Percentiles rank a stretch among this genome's conserved stretches.
Conservation (phyloP, 495 filamentous ascomycete species). For the Sordaria brevicollis region DNA sequence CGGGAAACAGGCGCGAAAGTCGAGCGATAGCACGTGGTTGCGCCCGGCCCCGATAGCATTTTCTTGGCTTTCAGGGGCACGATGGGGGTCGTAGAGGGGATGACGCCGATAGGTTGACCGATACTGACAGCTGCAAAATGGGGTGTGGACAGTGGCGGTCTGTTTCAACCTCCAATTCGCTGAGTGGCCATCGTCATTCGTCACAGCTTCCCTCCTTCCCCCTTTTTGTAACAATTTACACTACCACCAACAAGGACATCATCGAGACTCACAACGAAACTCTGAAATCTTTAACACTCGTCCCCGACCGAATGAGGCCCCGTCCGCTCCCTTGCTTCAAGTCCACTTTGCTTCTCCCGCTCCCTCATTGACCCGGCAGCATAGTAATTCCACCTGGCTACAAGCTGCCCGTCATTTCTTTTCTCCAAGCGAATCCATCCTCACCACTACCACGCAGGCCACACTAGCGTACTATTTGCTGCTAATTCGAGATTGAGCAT, state of each 20-base stretch:
- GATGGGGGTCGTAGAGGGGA: not conserved
- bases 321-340: not conserved
- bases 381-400: not conserved
- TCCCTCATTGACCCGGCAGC: not conserved
- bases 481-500: not conserved
- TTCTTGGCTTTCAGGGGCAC: not conserved
- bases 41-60: not conserved
- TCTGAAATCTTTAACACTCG: not conserved
- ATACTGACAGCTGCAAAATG: not conserved
- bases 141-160: not conserved
- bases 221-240: not conserved
- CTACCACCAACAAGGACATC: not conserved
- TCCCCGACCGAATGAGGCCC: not conserved
- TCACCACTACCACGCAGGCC: not conserved
- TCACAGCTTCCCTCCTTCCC: not conserved
- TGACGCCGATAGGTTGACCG: not conserved
- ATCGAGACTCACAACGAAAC: not conserved
- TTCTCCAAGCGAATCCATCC: not conserved
- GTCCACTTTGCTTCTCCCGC: not conserved
- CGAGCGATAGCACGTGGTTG: not conserved
- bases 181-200: not conserved
- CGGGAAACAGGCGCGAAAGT: not conserved
- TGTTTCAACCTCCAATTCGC: conserved; percentile 3
- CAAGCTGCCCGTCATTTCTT: not conserved
- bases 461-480: not conserved